A percentile compares a stretch with the other conserved stretches of the same genome.
These are phyloP conservation scores for Allium fistulosum DNA, from an alignment of 106 monocot genomes.

Conservation along the genomic window DNA sequence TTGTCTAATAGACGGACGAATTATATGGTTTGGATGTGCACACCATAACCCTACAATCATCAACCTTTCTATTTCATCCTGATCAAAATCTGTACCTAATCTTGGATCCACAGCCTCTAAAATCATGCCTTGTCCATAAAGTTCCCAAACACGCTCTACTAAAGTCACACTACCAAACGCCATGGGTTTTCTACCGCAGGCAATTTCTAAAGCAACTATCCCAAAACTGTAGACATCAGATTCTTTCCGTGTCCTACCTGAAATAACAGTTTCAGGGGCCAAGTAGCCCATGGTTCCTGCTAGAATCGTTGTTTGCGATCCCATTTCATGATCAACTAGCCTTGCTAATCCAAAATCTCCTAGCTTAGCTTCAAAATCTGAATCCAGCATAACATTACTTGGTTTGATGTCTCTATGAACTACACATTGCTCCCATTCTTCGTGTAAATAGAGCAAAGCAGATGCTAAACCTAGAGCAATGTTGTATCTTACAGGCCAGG, in stretches of 20 bases:
- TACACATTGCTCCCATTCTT: conserved; percentile 25
- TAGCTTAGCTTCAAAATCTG: conserved; percentile 13
- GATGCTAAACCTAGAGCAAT: conserved; percentile 12
- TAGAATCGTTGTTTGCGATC: conserved; percentile 15
- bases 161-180: not conserved
- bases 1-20: conserved; percentile 8
- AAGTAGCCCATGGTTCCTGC: conserved; percentile 25
- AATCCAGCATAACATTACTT: conserved; percentile 27
- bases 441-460: conserved; percentile 20
- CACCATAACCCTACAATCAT: conserved; percentile 17
- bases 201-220: conserved; percentile 14
- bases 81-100: conserved; percentile 3
- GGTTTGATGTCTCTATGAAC: conserved; percentile 24
- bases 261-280: conserved; percentile 17
- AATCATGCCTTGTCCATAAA: conserved; percentile 6
- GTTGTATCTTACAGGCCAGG: conserved; percentile 19
- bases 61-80: conserved; percentile 3
- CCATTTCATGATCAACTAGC: conserved; percentile 8
- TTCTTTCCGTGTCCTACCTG: conserved; percentile 13
- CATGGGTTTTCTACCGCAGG: conserved; percentile 13
- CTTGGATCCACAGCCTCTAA: conserved; percentile 8
- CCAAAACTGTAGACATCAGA: conserved; percentile 25
- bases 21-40: not conserved
- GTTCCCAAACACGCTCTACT: conserved; percentile 19
- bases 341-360: conserved; percentile 27